Conservation (phyloP, 169 alveolate genomes). For the Besnoitia besnoiti region DNA sequence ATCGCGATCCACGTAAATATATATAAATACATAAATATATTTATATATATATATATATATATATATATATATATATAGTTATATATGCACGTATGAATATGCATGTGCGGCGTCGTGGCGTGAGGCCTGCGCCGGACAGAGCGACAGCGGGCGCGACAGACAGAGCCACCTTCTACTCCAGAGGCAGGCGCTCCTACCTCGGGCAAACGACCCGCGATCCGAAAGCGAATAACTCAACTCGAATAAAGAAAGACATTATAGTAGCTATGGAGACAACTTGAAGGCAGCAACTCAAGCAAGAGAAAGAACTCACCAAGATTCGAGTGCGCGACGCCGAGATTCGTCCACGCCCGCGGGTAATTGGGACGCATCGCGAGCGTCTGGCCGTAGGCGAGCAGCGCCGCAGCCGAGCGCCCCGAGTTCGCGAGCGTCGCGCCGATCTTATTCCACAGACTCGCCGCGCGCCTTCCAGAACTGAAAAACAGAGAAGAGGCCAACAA, state of each 20-base stretch:
- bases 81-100: background rate
- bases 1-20: background rate
- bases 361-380: slow-evolving; percentile 85
- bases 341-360: slow-evolving; percentile 88
- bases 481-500: background rate
- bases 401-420: slow-evolving; percentile 78
- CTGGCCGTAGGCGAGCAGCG: slow-evolving; percentile 78
- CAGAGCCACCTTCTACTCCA: too few species aligned
- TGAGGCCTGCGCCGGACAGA: background rate
- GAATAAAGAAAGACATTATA: background rate
- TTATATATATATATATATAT: too few species aligned
- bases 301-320: slow-evolving; percentile 65
- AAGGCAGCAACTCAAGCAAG: background rate
- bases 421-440: slow-evolving; percentile 90
- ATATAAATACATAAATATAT: too few species aligned
- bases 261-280: background rate
- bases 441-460: slow-evolving; percentile 86
- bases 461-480: slow-evolving; percentile 79
- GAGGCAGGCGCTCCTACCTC: too few species aligned
- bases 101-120: background rate
- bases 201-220: too few species aligned
- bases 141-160: background rate
- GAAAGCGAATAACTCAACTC: too few species aligned
- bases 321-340: slow-evolving; percentile 85
- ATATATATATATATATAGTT: too few species aligned